Base-by-base conservation (phyloP, 192 early-diverging fungal species). In the Linderina pennispora region DNA sequence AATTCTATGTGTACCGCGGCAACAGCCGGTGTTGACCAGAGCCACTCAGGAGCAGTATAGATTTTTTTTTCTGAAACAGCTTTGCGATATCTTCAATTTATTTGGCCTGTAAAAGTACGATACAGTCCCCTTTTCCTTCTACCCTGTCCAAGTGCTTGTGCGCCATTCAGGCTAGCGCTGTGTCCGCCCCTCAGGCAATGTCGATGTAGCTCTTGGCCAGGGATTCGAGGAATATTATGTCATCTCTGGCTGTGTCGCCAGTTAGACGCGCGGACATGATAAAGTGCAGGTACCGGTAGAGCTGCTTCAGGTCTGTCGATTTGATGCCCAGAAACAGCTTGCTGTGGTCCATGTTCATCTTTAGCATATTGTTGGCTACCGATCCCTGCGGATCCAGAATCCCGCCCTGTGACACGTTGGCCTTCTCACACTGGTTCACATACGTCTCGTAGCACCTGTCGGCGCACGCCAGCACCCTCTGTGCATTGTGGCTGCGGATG, bases 1-100 rank as follows among this genome's bases (percentile, higher is more conserved):
- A 85, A 39, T 85, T 85, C 26, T 75, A 78, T 38, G 43, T 77
- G 6, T 85, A 85, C 53, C 48, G 45, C 21, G 23, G 41, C 31
- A 23, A 32, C 23, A 31, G 14, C n/a, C n/a, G n/a, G n/a, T n/a
- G n/a, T n/a, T 18, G 35, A 54, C 18, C 16, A 31, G 3, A 32
- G 52, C 13, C 65, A 73, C 11, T 53, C 69, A n/a, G n/a, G n/a
- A n/a, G n/a, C n/a, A n/a, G n/a, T n/a, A n/a, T n/a, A n/a, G n/a
- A n/a, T n/a, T n/a, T n/a, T n/a, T n/a, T n/a, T n/a, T n/a, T n/a
- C n/a, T n/a, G n/a, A n/a, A n/a, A n/a, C n/a, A n/a, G n/a, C n/a
- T n/a, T n/a, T n/a, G n/a, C n/a, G n/a, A n/a, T n/a, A n/a, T n/a
- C n/a, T n/a, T n/a, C n/a, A n/a, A n/a, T n/a, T n/a, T n/a, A n/a